Percentiles rank a stretch among this genome's conserved stretches.
These are phyloP conservation scores for Citrus mangshanensis DNA, from an alignment of 345 rosid species.

Conservation along the genomic window DNA sequence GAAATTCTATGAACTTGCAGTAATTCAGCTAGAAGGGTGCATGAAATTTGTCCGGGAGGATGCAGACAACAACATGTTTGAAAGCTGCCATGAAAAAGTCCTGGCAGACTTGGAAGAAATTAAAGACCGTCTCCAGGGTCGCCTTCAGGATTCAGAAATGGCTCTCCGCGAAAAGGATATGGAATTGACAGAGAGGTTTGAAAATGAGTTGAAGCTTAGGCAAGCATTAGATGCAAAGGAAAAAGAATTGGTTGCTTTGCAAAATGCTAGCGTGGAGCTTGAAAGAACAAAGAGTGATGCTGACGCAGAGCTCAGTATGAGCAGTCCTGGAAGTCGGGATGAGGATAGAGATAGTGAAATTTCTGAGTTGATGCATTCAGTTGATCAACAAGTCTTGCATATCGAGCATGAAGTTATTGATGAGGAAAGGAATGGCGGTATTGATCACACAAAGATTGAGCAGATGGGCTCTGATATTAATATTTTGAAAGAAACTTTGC, in stretches of 20 bases:
- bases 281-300: conserved; percentile 32
- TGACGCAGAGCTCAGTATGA: conserved; percentile 16
- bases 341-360: conserved; percentile 48
- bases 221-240: conserved; percentile 55
- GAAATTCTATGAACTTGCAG: conserved; percentile 75
- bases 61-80: conserved; percentile 40
- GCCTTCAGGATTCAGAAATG: conserved; percentile 56
- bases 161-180: conserved; percentile 70
- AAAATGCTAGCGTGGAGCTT: conserved; percentile 35
- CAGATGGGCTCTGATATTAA: conserved; percentile 59
- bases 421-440: conserved; percentile 25
- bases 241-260: conserved; percentile 52
- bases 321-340: conserved; percentile 19
- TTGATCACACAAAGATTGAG: conserved; percentile 42
- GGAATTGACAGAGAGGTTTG: conserved; percentile 48
- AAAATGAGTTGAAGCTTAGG: conserved; percentile 51
- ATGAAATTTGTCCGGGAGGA: conserved; percentile 70
- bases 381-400: conserved; percentile 67
- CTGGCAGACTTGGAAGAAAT: conserved; percentile 59
- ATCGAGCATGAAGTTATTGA: conserved; percentile 39
- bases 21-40: conserved; percentile 75
- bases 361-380: conserved; percentile 58
- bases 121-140: conserved; percentile 67
- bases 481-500: conserved; percentile 66
- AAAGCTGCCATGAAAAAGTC: conserved; percentile 54